Evolutionary conservation across 768 basidiomycete species (phyloP).

Genomic region (Tylopilus felleus): DNA sequence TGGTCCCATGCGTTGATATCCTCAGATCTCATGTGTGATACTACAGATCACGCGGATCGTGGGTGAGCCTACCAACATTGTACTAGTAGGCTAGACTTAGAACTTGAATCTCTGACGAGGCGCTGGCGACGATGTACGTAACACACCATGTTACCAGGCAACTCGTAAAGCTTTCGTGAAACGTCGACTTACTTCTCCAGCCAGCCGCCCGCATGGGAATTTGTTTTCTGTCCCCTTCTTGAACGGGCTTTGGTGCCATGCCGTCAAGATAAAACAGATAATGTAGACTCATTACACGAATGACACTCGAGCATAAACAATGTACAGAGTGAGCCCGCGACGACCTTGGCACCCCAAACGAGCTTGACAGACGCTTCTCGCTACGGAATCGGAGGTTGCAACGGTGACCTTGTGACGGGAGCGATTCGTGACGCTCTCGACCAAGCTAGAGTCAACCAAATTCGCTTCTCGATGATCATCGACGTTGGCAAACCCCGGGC

Average conservation of each 20-base stretch:
- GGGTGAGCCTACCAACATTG: not conserved
- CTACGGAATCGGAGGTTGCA: not conserved
- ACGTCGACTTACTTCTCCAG: too few species aligned
- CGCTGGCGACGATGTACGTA: not conserved
- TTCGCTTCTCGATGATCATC: not conserved
- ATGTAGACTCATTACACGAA: too few species aligned
- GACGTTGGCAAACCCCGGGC: not conserved
- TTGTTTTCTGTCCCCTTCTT: too few species aligned
- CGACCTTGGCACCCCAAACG: too few species aligned
- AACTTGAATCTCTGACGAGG: too few species aligned
- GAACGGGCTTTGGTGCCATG: too few species aligned
- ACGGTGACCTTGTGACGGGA: not conserved
- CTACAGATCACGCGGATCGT: not conserved
- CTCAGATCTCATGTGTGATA: conserved; percentile 2
- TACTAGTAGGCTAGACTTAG: not conserved
- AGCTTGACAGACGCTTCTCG: too few species aligned
- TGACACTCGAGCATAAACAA: too few species aligned
- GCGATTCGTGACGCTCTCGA: conserved; percentile 1
- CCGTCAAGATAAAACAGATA: too few species aligned
- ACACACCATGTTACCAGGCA: not conserved
- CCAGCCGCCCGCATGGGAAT: too few species aligned
- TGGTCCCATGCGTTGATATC: not conserved
- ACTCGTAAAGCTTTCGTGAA: too few species aligned
- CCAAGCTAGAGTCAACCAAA: not conserved
- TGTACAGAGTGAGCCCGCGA: too few species aligned